A percentile compares a stretch with the other conserved stretches of the same genome.
Evolutionary conservation across 2,329 filamentous ascomycete genomes (phyloP).

Genomic region (Paracoccidioides brasiliensis): DNA sequence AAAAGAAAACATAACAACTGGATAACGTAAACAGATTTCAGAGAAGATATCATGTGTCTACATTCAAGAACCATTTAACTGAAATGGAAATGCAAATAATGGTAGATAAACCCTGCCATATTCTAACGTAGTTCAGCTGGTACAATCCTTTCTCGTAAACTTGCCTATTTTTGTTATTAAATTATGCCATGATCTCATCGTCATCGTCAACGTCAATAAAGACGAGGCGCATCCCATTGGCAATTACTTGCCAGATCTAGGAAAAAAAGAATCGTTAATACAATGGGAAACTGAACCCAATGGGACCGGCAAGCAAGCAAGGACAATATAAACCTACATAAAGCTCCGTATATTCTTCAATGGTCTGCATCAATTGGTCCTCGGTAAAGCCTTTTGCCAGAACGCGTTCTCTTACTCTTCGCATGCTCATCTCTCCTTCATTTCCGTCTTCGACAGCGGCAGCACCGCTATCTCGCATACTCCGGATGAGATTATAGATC

Average conservation of each 20-base stretch:
- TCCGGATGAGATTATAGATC: constrained; percentile 90
- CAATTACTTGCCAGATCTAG: constrained; percentile 67
- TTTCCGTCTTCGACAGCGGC: constrained; percentile 62
- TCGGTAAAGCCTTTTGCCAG: constrained; percentile 94
- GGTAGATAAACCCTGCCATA: no score
- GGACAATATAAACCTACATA: constrained; percentile 57
- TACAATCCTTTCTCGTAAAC: neutral
- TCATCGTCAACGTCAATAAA: constrained; percentile 53
- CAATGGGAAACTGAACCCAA: neutral
- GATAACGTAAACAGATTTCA: neutral
- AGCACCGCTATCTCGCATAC: constrained; percentile 72
- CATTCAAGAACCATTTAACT: no score
- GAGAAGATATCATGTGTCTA: no score
- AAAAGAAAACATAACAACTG: neutral
- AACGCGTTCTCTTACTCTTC: constrained; percentile 79
- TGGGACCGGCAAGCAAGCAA: neutral
- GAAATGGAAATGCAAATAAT: no score
- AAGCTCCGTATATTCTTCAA: constrained; percentile 78
- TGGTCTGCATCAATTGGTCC: constrained; percentile 73
- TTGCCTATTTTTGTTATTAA: neutral
- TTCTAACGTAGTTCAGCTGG: neutral
- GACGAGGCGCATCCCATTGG: constrained; percentile 55
- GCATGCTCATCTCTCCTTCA: constrained; percentile 67
- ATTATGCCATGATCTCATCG: constrained; percentile 29
- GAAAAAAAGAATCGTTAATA: constrained; percentile 26